These are phyloP conservation scores for Colletotrichum tamarilloi DNA, from an alignment of 2,329 filamentous ascomycete species.

Conservation along the genomic window DNA sequence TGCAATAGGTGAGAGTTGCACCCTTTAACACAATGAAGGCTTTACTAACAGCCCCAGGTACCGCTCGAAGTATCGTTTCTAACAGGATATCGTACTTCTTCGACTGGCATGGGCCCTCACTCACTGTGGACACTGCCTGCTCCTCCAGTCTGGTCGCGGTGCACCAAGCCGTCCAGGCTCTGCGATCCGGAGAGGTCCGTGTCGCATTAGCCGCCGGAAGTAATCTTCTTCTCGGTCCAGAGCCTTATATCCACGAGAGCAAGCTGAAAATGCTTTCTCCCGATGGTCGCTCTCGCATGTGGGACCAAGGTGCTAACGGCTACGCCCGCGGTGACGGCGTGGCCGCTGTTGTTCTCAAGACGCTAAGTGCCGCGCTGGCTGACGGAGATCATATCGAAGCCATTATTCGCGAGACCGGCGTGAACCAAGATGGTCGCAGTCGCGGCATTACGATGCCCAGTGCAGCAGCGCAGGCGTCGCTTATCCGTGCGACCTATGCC, in stretches of 20 bases:
- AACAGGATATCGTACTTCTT: constrained; percentile 55
- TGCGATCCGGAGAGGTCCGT: constrained; percentile 45
- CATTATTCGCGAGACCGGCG: constrained; percentile 39
- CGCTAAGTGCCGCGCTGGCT: constrained; percentile 52
- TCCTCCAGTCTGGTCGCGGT: constrained; percentile 54
- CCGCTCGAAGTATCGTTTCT: constrained; percentile 45
- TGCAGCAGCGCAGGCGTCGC: constrained; percentile 39
- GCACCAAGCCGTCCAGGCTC: constrained; percentile 50
- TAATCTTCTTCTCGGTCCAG: constrained; percentile 36
- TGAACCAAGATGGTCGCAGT: constrained; percentile 40
- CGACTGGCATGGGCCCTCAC: constrained; percentile 50
- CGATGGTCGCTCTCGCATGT: constrained; percentile 48
- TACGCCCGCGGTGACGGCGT: constrained; percentile 66
- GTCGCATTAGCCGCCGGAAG: constrained; percentile 43
- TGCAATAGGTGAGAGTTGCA: not conserved
- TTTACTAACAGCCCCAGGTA: constrained; percentile 38
- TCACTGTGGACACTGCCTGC: constrained; percentile 59
- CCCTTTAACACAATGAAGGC: not conserved
- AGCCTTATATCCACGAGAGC: constrained; percentile 34
- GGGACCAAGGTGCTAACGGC: constrained; percentile 58
- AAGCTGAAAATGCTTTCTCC: constrained; percentile 22
- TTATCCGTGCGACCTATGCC: constrained; percentile 43
- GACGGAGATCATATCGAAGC: constrained; percentile 42
- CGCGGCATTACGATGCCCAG: constrained; percentile 50
- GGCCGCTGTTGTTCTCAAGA: constrained; percentile 59